Base-by-base conservation (phyloP, 441 rosid species). In the Pelargonium cotyledonis region DNA sequence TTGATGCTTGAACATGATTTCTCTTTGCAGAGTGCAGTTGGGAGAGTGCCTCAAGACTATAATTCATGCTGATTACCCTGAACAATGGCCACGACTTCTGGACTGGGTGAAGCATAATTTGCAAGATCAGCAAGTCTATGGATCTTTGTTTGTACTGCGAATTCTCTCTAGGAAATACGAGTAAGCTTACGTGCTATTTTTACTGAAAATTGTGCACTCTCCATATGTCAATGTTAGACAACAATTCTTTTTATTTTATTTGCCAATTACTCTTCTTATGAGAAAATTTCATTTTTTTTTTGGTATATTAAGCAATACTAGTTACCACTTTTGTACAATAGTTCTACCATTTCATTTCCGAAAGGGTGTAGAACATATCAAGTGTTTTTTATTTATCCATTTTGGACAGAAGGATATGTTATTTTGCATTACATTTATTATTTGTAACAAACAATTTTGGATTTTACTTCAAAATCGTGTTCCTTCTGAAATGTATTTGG, bases 41-140 rank as follows among this genome's bases (percentile, higher is more conserved):
- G 99, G 99, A 16, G 98, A 89, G 82, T 92, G 99, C 81, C 84
- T 95, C 58, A 95, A 90, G 85, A 92, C 99, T 14, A 85, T 95
- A 23, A 87, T 95, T 69, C 90, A 90, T 57, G 88, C 92, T 57
- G 99, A 95, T 80, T 95, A 95, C 75, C 99, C 97, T 0, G 97
- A 95, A 83, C 98, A 90, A 82, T 95, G 99, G 99, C 86, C 92
- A 0, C 85, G 68, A 46, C 95, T 92, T 66, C 83, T 95, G 14
- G 92, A 85, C 63, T 95, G 99, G 99, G 86, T 95, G 69, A 88
- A 85, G 76, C 90, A 75, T 75, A 90, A 88, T 81, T 80, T 95
- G 74, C 96, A 90, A 75, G 89, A 80, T 76, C 98, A 89, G 69
- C 93, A 90, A 82, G 94, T 92, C 67, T 86, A 88, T 60, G 96